Percentiles rank a stretch among this genome's conserved stretches.
These are phyloP conservation scores for Neoboletus brunneissimus DNA, from an alignment of 768 basidiomycete species.

Conservation along the genomic window DNA sequence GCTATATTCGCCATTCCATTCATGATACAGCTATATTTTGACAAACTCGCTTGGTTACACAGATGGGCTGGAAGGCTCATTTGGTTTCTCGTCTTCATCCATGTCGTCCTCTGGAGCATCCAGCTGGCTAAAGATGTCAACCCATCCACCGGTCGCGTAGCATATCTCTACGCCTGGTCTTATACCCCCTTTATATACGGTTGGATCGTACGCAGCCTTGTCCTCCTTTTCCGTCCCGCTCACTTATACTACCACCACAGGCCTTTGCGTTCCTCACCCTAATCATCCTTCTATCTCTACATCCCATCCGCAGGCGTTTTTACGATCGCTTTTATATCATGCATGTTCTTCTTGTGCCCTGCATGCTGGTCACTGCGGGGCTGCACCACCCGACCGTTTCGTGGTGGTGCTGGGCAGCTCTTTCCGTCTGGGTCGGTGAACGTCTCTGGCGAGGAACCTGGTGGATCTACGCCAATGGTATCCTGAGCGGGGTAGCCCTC, in stretches of 20 bases:
- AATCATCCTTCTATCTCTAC: constrained; percentile 49
- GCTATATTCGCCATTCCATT: constrained; percentile 65
- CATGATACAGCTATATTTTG: constrained; percentile 64
- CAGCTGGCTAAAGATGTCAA: constrained; percentile 56
- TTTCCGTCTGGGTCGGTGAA: constrained; percentile 62
- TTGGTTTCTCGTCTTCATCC: constrained; percentile 58
- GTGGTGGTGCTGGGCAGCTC: constrained; percentile 68
- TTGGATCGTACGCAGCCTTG: constrained; percentile 43
- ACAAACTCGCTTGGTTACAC: constrained; percentile 72
- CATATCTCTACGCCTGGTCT: constrained; percentile 51
- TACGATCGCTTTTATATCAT: constrained; percentile 66
- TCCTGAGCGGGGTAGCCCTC: constrained; percentile 32
- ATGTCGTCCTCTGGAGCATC: constrained; percentile 67
- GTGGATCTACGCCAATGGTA: constrained; percentile 60
- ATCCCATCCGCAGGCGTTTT: constrained; percentile 47
- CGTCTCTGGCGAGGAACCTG: constrained; percentile 53
- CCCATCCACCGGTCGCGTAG: constrained; percentile 38
- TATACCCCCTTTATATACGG: constrained; percentile 64
- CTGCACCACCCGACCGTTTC: constrained; percentile 65
- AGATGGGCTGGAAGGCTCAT: constrained; percentile 69
- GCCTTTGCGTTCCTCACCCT: constrained; percentile 55
- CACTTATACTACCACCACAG: constrained; percentile 32
- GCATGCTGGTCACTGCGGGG: constrained; percentile 57
- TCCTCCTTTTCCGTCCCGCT: constrained; percentile 1
- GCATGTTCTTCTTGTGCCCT: constrained; percentile 61